Percentiles rank a stretch among this genome's conserved stretches.
These are phyloP conservation scores for Aspergillus alliaceus DNA, from an alignment of 2,329 filamentous ascomycete genomes.

Conservation along the genomic window DNA sequence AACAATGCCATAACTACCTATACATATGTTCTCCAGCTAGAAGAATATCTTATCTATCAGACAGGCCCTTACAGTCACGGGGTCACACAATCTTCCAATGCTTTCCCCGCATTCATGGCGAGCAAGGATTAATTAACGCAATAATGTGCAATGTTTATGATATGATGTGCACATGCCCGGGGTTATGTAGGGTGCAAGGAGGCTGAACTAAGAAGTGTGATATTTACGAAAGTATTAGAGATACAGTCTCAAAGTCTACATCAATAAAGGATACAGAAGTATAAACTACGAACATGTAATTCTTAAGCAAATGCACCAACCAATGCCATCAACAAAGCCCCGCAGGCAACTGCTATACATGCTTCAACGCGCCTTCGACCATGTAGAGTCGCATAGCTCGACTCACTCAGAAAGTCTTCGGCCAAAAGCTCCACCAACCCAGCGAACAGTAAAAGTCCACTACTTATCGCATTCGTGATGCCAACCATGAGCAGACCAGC, in stretches of 20 bases:
- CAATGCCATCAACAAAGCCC: conserved; percentile 63
- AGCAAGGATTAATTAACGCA: too few relatives aligned
- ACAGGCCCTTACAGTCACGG: too few relatives aligned
- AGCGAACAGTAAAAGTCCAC: conserved; percentile 77
- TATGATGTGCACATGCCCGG: neutral
- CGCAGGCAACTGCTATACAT: conserved; percentile 60
- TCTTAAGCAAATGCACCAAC: conserved; percentile 66
- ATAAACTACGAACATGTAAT: conserved; percentile 1
- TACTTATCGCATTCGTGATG: conserved; percentile 82
- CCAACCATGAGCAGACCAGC: conserved; percentile 78
- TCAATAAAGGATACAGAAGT: neutral
- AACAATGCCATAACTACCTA: too few relatives aligned
- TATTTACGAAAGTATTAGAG: neutral
- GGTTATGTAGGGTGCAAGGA: too few relatives aligned
- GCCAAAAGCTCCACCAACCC: conserved; percentile 81
- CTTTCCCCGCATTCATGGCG: too few relatives aligned
- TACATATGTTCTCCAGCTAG: too few relatives aligned
- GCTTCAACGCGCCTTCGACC: conserved; percentile 62
- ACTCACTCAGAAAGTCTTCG: conserved; percentile 74
- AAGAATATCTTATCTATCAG: too few relatives aligned
- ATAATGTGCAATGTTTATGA: too few relatives aligned
- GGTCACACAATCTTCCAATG: too few relatives aligned
- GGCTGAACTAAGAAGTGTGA: too few relatives aligned
- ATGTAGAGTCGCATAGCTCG: conserved; percentile 60
- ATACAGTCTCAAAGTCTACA: neutral